Conservation (phyloP, 805 yeast species). For the Scheffersomyces coipomensis region DNA sequence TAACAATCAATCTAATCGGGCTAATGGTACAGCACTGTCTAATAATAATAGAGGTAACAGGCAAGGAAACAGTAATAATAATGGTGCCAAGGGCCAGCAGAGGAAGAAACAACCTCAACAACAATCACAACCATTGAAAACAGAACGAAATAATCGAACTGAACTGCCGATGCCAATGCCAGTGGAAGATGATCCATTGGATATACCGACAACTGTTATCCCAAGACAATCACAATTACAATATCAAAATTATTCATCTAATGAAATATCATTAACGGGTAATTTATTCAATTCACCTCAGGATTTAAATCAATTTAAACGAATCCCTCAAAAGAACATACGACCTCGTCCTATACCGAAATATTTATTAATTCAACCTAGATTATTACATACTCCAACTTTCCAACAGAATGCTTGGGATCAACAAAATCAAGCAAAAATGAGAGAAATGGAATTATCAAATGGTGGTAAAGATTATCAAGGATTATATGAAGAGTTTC, state of each 20-base stretch:
- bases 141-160: background rate
- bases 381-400: constrained; percentile 30
- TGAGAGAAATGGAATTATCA: constrained; percentile 51
- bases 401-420: constrained; percentile 64
- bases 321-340: constrained; percentile 4
- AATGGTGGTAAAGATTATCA: constrained; percentile 56
- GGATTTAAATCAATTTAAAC: constrained; percentile 24
- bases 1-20: constrained; percentile 1
- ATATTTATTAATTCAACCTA: constrained; percentile 33
- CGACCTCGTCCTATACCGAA: constrained; percentile 31
- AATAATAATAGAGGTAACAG: constrained; percentile 1
- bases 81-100: too few relatives aligned
- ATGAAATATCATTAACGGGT: constrained; percentile 26
- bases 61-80: background rate
- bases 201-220: constrained; percentile 15
- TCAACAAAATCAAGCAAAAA: constrained; percentile 59
- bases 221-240: constrained; percentile 17
- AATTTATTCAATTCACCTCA: constrained; percentile 27
- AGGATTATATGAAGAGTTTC: constrained; percentile 72
- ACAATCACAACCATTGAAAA: background rate
- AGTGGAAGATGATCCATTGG: constrained; percentile 11
- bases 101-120: background rate
- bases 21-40: background rate
- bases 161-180: constrained; percentile 2
- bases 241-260: constrained; percentile 15